phyloP scores from a whole-genome alignment of 768 basidiomycete species.

The Rhizopogon vinicolor region DNA sequence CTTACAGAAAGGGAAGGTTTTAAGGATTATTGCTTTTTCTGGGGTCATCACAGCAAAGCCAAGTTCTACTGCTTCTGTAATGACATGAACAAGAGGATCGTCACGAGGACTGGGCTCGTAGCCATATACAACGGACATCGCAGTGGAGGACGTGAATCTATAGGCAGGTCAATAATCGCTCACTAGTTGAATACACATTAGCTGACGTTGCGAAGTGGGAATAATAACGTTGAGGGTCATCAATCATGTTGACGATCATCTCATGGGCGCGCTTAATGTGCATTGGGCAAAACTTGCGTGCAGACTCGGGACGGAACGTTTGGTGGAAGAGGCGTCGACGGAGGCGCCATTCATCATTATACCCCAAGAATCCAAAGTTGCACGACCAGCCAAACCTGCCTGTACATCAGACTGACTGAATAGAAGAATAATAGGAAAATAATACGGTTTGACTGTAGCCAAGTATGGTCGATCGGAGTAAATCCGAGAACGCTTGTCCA shows the following conservation, averaged over 20 bases:
- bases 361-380: neutral
- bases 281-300: neutral
- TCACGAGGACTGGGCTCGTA: neutral
- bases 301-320: slow-evolving; percentile 7
- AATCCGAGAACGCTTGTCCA: slow-evolving; percentile 3
- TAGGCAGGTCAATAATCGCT: slow-evolving; percentile 3
- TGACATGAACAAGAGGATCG: neutral
- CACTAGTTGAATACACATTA: neutral
- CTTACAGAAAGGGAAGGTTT: slow-evolving; percentile 6
- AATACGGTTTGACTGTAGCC: neutral
- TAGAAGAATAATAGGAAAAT: neutral
- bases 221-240: neutral
- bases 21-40: neutral
- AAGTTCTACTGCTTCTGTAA: neutral
- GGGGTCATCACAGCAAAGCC: neutral
- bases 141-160: neutral
- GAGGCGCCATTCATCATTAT: slow-evolving; percentile 8
- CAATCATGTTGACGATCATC: neutral
- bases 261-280: neutral
- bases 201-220: slow-evolving; percentile 14
- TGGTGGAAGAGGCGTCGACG: slow-evolving; percentile 9
- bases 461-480: slow-evolving; percentile 6
- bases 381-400: slow-evolving; percentile 1
- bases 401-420: neutral
- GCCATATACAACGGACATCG: neutral